Conservation (phyloP, 805 yeast genomes). For the Candida oleophila region DNA sequence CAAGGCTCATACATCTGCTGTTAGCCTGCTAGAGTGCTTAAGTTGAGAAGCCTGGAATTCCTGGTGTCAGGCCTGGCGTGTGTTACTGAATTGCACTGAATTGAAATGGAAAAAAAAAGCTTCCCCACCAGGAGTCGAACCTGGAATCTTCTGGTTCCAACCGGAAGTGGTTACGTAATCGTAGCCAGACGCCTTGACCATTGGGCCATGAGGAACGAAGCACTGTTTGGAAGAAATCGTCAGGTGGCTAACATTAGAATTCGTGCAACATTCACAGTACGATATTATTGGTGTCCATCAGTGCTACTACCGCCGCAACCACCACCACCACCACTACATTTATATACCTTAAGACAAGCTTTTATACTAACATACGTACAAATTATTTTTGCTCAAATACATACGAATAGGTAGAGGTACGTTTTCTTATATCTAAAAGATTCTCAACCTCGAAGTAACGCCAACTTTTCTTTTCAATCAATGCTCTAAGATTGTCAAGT, state of each 20-base stretch:
- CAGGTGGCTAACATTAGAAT: too few species aligned
- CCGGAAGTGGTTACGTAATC: conserved; percentile 43
- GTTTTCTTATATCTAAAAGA: neutral
- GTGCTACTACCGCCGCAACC: too few species aligned
- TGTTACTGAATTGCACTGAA: too few species aligned
- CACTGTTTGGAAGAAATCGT: too few species aligned
- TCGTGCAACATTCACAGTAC: too few species aligned
- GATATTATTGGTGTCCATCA: too few species aligned
- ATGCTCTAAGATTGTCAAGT: conserved; percentile 91
- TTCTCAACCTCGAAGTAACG: neutral
- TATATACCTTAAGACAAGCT: too few species aligned
- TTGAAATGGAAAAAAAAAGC: conserved; percentile 31
- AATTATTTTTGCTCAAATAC: neutral
- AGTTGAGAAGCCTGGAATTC: too few species aligned
- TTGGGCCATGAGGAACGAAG: conserved; percentile 55
- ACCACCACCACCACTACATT: too few species aligned
- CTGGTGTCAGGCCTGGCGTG: neutral
- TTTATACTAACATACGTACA: too few species aligned
- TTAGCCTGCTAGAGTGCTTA: too few species aligned
- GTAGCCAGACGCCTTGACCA: conserved; percentile 55
- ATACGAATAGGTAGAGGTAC: neutral
- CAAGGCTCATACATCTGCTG: too few species aligned
- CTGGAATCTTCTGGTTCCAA: conserved; percentile 51
- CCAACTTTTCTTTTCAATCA: conserved; percentile 24
- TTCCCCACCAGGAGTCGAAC: conserved; percentile 54